Evolutionary conservation across 2,329 filamentous ascomycete genomes (phyloP), one percentile per base, ranked within the genome.

Genomic region (Arthrobotrys megalospora): DNA sequence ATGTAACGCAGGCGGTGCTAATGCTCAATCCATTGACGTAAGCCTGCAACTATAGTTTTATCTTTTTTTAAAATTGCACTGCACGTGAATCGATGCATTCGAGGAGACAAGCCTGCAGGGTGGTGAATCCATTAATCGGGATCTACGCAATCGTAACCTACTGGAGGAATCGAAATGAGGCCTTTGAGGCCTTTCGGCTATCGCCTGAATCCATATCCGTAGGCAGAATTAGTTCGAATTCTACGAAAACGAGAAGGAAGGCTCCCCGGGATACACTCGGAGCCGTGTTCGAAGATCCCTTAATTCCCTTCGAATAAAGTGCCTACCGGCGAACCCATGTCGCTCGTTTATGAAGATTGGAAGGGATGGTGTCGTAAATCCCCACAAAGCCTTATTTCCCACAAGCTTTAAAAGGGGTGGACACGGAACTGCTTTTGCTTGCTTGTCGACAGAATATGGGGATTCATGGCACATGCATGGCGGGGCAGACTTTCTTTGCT

Each of bases 301-400:
- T 75, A 75, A 75, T 75, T 67, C 62, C 50, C 70, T 60, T 75
- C 70, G 53, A 68, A 75, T 75, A 75, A 68, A 75, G 70, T 75
- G 34, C 32, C 41, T 24, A 38, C 21, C 14, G 36, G 60, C 38
- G 53, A 60, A 53, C 12, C 50, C 69, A 52, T 53, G 60, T 36
- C 52, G 21, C 41, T 73, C 69, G 69, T 73, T 60, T 73, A 73
- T 53, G 28, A 60, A 24, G 60, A 50, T 52, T 63, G 34, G 45
- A 52, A 41, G 28, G 60, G 47, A 47, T 43, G 36, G 34, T 47
- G 45, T 45, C 43, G 32, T 41, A 50, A 53, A 60, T 60, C 52
- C 65, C 65, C 52, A 60, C 24, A 47, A 38, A 48, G 36, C 28
- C 36, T 28, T 63, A 43, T 50, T 53, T n/a, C 48, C 50, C 50